Conservation (phyloP, 352 stramenopile genomes). For the Phytophthora vignae region DNA sequence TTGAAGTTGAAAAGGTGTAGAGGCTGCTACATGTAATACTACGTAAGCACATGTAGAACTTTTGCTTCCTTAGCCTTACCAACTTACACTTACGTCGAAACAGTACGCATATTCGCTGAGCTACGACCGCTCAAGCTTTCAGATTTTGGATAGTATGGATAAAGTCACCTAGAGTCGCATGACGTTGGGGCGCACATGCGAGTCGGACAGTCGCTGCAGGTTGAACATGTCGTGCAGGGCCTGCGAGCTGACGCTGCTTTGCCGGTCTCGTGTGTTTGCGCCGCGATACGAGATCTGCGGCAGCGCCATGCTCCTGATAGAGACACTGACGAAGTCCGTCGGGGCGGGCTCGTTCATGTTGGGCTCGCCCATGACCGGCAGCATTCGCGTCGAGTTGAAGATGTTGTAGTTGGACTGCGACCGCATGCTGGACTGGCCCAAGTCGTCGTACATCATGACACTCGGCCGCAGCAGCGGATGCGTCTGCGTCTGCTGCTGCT, state of each 20-base stretch:
- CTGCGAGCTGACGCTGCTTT: slow-evolving; percentile 29
- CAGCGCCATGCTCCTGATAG: slow-evolving; percentile 7
- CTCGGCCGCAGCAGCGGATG: slow-evolving; percentile 33
- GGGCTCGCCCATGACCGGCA: slow-evolving; percentile 8
- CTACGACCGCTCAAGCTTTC: slow-evolving; percentile 5
- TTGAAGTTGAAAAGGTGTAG: too few relatives aligned
- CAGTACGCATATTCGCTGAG: background rate
- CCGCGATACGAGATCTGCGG: slow-evolving; percentile 12
- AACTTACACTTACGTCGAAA: background rate
- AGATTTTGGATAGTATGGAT: too few relatives aligned
- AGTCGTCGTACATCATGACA: slow-evolving; percentile 29
- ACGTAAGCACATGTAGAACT: too few relatives aligned
- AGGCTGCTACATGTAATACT: too few relatives aligned
- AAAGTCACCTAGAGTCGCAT: slow-evolving; percentile 19
- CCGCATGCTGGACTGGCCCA: slow-evolving; percentile 26
- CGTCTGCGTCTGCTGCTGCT: slow-evolving; percentile 9
- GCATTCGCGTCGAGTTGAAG: slow-evolving; percentile 27
- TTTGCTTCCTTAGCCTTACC: too few relatives aligned
- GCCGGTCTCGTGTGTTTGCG: background rate
- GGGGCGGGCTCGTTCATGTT: slow-evolving; percentile 19
- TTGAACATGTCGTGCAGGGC: slow-evolving; percentile 31
- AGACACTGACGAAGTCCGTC: slow-evolving; percentile 24
- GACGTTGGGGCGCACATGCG: background rate
- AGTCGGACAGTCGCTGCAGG: slow-evolving; percentile 18
- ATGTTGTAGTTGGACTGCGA: slow-evolving; percentile 43